Base-by-base conservation (phyloP, 768 basidiomycete genomes). In the Ephemerocybe angulata region DNA sequence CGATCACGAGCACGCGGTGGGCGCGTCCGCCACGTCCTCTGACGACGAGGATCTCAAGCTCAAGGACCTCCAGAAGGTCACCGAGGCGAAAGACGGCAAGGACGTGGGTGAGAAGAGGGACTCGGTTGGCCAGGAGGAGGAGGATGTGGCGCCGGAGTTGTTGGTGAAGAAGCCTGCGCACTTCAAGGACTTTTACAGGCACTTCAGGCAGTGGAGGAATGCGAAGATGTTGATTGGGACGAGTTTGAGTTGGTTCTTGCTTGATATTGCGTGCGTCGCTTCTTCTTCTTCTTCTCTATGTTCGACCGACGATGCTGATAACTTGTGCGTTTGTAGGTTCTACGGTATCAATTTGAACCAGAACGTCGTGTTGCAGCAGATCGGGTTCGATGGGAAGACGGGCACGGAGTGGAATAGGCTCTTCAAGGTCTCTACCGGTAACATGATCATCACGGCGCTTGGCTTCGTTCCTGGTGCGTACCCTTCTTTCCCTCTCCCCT, bases 321-420 rank as follows among this genome's bases (percentile, higher is more conserved):
- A n/a, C n/a, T n/a, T n/a, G n/a, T n/a, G n/a, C n/a, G n/a, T n/a
- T n/a, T n/a, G n/a, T n/a, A 86, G 84, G 0, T 88, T 88, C 68
- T 89, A 89, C 67, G 88, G 89, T 3, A 86, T 90, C 72, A 78
- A 78, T 56, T 60, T 79, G 22, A 89, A 89, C 73, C 86, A 87
- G 60, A 86, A 84, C 61, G 84, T 87, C 60, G 87, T 92, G n/a
- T 78, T 92, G 7, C 71, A 84, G 59, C 75, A 83, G 61, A 89
- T 92, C 31, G 87, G 87, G 0, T 89, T 77, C 61, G 85, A 76
- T 47, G 87, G 86, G 11, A 68, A 57, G 27, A 66, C 67, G 0
- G 87, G 83, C 2, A 76, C 80, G 1, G 70, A 83, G 6, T 87
- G 85, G 85, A 67, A 84, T 38, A 76, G 81, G 19, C 73, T 91